These are phyloP conservation scores for Candida jianshihensis DNA, from an alignment of 805 yeast species.

Conservation along the genomic window DNA sequence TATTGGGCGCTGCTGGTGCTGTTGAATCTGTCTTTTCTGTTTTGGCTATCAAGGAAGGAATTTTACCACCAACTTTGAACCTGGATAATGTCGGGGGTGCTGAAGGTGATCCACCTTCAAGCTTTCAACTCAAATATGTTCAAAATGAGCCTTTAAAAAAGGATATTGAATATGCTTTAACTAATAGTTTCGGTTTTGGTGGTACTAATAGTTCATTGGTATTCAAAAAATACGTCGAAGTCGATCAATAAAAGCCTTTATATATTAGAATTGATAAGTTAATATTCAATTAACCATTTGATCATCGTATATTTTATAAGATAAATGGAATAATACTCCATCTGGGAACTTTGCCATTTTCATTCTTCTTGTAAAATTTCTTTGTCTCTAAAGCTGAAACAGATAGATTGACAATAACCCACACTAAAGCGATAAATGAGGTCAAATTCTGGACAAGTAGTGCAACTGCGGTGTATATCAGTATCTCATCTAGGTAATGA, in stretches of 20 bases:
- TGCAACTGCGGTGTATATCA: constrained; percentile 39
- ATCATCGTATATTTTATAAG: constrained; percentile 11
- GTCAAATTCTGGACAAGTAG: constrained; percentile 13
- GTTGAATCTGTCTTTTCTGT: constrained; percentile 83
- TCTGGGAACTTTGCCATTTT: constrained; percentile 16
- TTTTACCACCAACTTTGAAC: constrained; percentile 79
- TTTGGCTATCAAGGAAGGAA: constrained; percentile 47
- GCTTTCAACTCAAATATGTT: constrained; percentile 46
- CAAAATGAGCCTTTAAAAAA: constrained; percentile 41
- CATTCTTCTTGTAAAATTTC: constrained; percentile 33
- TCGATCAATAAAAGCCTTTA: not conserved
- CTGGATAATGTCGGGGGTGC: constrained; percentile 46
- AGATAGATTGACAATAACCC: constrained; percentile 39
- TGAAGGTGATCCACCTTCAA: constrained; percentile 33
- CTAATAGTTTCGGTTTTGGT: constrained; percentile 96
- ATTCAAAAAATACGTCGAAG: constrained; percentile 30
- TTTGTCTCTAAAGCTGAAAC: constrained; percentile 49
- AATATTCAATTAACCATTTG: not conserved
- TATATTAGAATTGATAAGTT: not conserved
- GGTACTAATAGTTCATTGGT: constrained; percentile 84
- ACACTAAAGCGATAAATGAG: constrained; percentile 17
- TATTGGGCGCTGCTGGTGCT: constrained; percentile 94
- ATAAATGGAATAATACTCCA: constrained; percentile 35
- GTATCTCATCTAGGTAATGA: constrained; percentile 63
- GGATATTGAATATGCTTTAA: constrained; percentile 51